Conservation (phyloP, 148 eudicot genomes). For the Hydrangea macrophylla region DNA sequence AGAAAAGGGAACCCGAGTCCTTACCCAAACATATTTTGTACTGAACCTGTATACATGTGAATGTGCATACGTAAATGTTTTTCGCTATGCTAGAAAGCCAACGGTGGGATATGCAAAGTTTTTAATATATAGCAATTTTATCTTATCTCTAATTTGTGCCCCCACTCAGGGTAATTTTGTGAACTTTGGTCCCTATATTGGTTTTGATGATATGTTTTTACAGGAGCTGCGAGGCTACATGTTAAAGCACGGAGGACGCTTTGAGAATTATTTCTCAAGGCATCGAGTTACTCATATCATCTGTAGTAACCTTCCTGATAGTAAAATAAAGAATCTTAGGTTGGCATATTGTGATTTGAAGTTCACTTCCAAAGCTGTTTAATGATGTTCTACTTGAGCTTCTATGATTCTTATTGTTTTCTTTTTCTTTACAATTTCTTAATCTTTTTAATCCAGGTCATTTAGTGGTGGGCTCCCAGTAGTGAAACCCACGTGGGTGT, state of each 20-base stretch:
- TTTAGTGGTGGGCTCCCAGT: slow-evolving; percentile 93
- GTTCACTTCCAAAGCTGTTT: background rate
- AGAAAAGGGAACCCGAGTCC: background rate
- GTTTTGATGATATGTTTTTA: background rate
- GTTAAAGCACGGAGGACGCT: slow-evolving; percentile 87
- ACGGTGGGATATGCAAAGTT: background rate
- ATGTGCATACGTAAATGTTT: background rate
- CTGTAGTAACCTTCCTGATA: slow-evolving; percentile 90
- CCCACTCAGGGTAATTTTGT: background rate
- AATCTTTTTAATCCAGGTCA: slow-evolving; percentile 47
- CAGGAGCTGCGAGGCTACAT: slow-evolving; percentile 85
- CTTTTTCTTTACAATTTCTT: too few relatives aligned
- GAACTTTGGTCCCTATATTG: background rate
- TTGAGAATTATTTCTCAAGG: slow-evolving; percentile 94
- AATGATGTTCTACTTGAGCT: background rate
- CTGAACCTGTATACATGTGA: background rate
- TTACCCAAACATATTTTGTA: background rate
- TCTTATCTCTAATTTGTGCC: background rate
- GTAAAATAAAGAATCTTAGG: slow-evolving; percentile 91
- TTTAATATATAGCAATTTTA: background rate
- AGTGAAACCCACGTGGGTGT: slow-evolving; percentile 83
- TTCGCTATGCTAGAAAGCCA: background rate
- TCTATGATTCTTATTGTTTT: background rate
- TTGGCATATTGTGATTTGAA: slow-evolving; percentile 8
- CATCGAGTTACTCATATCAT: slow-evolving; percentile 81